Percentiles rank a stretch among this genome's conserved stretches.
Conservation (phyloP, 306 rosid species). For the Parietaria judaica region DNA sequence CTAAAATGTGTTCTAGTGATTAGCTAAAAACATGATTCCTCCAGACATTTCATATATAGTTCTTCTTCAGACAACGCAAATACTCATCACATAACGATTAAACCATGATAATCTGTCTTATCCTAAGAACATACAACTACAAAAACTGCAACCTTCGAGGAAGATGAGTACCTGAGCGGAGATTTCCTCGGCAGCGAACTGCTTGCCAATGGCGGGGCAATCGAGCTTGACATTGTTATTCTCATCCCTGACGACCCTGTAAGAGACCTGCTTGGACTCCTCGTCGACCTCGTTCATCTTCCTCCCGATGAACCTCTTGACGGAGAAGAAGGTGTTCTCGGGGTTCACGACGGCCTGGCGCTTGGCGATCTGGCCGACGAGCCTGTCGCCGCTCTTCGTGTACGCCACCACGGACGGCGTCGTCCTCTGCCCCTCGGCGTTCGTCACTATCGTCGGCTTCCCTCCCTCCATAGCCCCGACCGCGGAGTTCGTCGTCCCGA, state of each 20-base stretch:
- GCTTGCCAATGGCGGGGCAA: constrained; percentile 73
- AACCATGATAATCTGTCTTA: background rate
- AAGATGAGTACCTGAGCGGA: constrained; percentile 72
- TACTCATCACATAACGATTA: background rate
- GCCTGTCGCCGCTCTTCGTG: constrained; percentile 73
- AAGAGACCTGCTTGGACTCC: constrained; percentile 84
- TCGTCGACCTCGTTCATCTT: constrained; percentile 91
- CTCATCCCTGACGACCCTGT: constrained; percentile 65
- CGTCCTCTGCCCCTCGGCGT: constrained; percentile 85
- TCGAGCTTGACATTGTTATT: constrained; percentile 83
- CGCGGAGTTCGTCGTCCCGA: constrained; percentile 79
- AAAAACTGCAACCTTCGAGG: no score
- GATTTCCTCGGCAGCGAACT: constrained; percentile 82
- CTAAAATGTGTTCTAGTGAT: no score
- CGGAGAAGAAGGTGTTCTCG: constrained; percentile 79
- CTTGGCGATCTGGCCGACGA: constrained; percentile 86
- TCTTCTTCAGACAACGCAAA: background rate
- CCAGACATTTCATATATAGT: no score
- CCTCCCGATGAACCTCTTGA: constrained; percentile 83
- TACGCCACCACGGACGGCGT: constrained; percentile 95
- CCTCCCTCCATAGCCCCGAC: constrained; percentile 92
- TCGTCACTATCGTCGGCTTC: constrained; percentile 68
- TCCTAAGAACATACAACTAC: no score
- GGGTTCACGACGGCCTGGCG: constrained; percentile 90
- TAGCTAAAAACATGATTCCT: no score